Conservation (phyloP, 257 asterid genomes). For the Thymus quinquecostatus region DNA sequence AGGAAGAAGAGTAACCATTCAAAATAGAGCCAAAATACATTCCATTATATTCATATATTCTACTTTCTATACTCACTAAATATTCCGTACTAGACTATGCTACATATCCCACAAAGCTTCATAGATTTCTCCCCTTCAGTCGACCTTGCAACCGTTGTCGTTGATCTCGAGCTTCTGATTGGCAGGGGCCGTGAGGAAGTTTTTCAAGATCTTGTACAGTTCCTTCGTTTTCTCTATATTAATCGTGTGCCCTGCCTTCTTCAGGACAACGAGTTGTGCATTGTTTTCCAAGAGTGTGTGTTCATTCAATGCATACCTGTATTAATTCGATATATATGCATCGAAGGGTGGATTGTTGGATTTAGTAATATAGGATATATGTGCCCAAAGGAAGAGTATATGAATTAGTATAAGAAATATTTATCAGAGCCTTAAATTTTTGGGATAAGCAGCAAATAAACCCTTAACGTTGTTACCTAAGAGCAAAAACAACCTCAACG, state of each 20-base stretch:
- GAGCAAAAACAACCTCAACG: too few species aligned
- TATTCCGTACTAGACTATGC: background rate
- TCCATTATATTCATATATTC: background rate
- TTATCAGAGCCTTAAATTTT: too few species aligned
- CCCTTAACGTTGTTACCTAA: too few species aligned
- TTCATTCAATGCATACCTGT: background rate
- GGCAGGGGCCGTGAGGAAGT: conserved; percentile 52
- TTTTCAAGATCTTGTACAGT: conserved; percentile 55
- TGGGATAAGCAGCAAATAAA: too few species aligned
- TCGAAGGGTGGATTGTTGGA: background rate
- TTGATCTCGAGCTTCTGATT: conserved; percentile 35
- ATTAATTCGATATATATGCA: background rate
- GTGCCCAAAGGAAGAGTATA: too few species aligned
- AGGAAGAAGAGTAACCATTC: background rate
- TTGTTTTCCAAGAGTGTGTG: conserved; percentile 72
- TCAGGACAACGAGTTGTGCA: conserved; percentile 59
- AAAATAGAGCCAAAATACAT: background rate
- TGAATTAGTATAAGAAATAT: too few species aligned
- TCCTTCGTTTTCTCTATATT: conserved; percentile 76
- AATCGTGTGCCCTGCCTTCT: conserved; percentile 84
- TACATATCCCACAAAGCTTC: background rate
- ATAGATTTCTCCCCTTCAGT: conserved; percentile 31
- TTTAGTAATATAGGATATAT: too few species aligned
- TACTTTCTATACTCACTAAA: background rate
- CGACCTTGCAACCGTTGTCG: conserved; percentile 45